Evolutionary conservation across 2,329 filamentous ascomycete species (phyloP).

Genomic region (Phyllosticta citrichinensis): DNA sequence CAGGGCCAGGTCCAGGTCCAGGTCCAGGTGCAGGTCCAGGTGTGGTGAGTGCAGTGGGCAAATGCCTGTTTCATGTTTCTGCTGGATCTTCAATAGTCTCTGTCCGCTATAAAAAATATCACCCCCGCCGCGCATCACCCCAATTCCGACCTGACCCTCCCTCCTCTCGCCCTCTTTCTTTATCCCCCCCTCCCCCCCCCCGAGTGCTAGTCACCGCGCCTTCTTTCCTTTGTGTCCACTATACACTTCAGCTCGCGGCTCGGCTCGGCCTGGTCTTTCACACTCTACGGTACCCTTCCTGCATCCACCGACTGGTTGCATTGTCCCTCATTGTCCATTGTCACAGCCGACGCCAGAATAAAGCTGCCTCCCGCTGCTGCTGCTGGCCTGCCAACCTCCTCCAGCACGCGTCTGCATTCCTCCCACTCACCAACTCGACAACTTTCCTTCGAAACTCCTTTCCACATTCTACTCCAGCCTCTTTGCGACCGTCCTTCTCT

Average conservation of each 20-base stretch:
- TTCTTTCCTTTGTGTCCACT: conserved; percentile 4
- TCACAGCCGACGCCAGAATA: neutral
- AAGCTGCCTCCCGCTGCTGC: neutral
- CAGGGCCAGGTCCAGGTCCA: neutral
- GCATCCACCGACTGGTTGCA: neutral
- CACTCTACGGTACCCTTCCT: neutral
- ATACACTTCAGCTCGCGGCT: neutral
- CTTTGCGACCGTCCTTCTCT: neutral
- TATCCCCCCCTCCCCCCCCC: neutral
- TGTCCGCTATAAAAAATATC: conserved; percentile 5
- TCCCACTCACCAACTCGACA: neutral
- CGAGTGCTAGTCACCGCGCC: conserved; percentile 6
- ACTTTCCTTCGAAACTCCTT: conserved; percentile 1
- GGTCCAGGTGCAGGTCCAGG: neutral
- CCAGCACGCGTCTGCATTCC: conserved; percentile 1
- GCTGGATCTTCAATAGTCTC: neutral
- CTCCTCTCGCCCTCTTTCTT: neutral
- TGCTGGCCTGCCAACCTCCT: conserved; percentile 2
- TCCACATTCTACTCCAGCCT: conserved; percentile 8
- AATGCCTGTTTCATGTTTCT: conserved; percentile 10
- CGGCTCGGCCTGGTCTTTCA: neutral
- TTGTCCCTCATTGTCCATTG: conserved; percentile 6
- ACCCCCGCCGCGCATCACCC: conserved; percentile 3
- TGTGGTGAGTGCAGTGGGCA: conserved; percentile 1
- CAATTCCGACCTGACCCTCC: neutral